Base-by-base conservation (phyloP, 2,329 filamentous ascomycete species). In the Boeremia lycopersici region DNA sequence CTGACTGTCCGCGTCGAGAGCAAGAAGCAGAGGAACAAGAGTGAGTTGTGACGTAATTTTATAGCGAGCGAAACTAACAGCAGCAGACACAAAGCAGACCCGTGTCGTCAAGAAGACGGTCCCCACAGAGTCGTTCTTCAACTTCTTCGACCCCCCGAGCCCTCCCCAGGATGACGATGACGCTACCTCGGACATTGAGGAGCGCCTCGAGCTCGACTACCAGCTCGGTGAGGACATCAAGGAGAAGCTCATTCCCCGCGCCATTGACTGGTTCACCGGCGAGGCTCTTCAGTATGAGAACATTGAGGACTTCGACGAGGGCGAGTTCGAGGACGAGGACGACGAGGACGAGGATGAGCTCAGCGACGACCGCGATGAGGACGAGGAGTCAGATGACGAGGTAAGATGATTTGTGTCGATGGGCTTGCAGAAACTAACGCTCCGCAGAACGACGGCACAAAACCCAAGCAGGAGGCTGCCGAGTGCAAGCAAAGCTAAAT, bases 11-110 rank as follows among this genome's bases (percentile, higher is more conserved):
- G 91, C 65, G 82, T 98, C 57, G 95, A 99, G 84, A 96, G 91
- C 84, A 99, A 99, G 87, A 99, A 99, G 85, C 95, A 99, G 82
- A 87, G 95, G 63, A 99, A 99, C 82, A 99, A 98, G 87, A 98
- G 95, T 99, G 83, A 81, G 86, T 28, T 25, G 6, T 2, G 13
- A 9, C 13, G 19, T 23, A 13, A 23, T 12, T 5, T 29, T 4
- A 25, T 25, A 41, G 28, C 11, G 34, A 53, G 1, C 19, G 1
- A 36, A 38, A 48, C 65, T 71, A 60, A 72, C 41, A 6, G 9
- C 38, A 3, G 59, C 69, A 98, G 95, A 95, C 83, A 99, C 95
- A 67, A 99, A 99, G 84, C 95, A 99, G 78, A 99, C 95, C 59
- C 91, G 95, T 65, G 91, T 99, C 65, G 93, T 99, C 65, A 98